These are phyloP conservation scores for Torulaspora indica DNA, from an alignment of 805 yeast genomes.

Conservation along the genomic window DNA sequence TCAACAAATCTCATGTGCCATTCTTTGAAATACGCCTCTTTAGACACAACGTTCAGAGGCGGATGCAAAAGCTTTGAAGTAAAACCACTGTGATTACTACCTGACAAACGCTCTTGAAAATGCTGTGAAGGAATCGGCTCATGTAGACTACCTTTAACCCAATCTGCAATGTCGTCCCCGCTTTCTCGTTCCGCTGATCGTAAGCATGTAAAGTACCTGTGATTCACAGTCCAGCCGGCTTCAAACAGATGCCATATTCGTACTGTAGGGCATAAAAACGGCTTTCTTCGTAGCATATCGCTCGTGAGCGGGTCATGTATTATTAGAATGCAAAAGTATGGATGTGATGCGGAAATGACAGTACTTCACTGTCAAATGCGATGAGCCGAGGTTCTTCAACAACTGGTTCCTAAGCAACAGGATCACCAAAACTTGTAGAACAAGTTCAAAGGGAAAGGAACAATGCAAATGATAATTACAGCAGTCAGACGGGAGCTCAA, in stretches of 20 bases:
- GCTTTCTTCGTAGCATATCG: constrained; percentile 16
- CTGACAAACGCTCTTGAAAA: neutral
- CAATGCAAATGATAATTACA: neutral
- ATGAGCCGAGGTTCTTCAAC: neutral
- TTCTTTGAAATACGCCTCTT: constrained; percentile 5
- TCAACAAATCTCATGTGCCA: constrained; percentile 22
- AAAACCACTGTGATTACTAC: neutral
- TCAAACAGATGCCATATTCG: constrained; percentile 8
- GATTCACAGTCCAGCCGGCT: neutral
- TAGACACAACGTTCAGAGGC: constrained; percentile 2
- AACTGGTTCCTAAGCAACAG: neutral
- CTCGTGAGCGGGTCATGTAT: constrained; percentile 8
- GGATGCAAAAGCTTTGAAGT: neutral
- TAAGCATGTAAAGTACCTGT: constrained; percentile 7
- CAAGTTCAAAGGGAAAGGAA: neutral
- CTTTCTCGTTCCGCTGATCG: constrained; percentile 8
- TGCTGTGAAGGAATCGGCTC: constrained; percentile 16
- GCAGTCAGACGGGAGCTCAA: neutral
- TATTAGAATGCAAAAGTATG: neutral
- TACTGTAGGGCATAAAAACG: constrained; percentile 7
- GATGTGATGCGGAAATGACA: neutral
- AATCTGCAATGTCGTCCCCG: constrained; percentile 16
- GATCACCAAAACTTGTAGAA: neutral
- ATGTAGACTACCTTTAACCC: constrained; percentile 16
- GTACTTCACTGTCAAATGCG: neutral